Base-by-base conservation (phyloP, 805 yeast genomes). In the Spathaspora arborariae region DNA sequence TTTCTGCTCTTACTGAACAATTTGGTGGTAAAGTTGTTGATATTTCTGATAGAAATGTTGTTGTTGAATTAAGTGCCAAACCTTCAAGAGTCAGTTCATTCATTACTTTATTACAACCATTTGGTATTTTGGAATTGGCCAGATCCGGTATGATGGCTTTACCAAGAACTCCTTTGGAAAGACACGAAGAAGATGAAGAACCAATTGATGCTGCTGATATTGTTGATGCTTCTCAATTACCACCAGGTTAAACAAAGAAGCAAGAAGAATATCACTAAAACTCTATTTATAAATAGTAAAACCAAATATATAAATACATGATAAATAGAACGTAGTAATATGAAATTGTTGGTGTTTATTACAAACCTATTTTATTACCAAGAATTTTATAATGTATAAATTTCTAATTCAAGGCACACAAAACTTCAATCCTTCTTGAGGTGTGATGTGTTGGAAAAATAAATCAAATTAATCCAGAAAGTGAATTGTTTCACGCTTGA, bases 81-180 rank as follows among this genome's bases (percentile, higher is more conserved):
- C 99, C 98, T 33, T 81, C 87, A 45, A 82, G 97, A 68, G 78
- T 94, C 53, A 76, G 92, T 39, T 82, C 95, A 36, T 91, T 91
- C 67, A 80, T 94, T 63, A 87, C 86, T 52, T 80, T 94, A 63
- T 76, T 91, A 62, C 94, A 89, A 65, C 99, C 99, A 39, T 94
- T 94, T 63, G 99, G 99, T 62, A 84, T 94, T 48, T 78, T 94
- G 60, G 99, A 94, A 71, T 86, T 92, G 58, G 96, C 97, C 39
- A 82, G 99, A 72, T 85, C 96, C 20, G 99, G 99, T 72, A 88
- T 92, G 95, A 90, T 94, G 92, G 99, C 98, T 8, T 78, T 94
- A 59, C 95, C 98, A 62, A 84, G 97, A 79, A 88, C 98, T 42
- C 97, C 96, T 38, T 71, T 90, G 56, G 88, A 84, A 53, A 70